phyloP scores from a whole-genome alignment of 306 rosid genomes.

The Acmispon strigosus region DNA sequence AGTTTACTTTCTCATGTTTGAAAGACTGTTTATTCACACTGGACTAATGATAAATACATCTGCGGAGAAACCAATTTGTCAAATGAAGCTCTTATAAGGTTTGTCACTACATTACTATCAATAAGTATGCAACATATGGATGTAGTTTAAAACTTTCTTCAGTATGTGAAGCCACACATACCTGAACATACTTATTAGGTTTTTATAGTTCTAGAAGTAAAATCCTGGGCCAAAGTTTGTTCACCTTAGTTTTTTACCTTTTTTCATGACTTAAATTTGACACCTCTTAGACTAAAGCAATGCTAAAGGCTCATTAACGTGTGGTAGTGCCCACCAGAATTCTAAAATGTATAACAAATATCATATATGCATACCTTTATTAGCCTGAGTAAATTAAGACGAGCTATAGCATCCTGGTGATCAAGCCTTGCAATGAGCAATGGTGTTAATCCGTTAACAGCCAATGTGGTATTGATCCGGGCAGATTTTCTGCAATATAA shows the following conservation, averaged over 20 bases:
- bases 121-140: neutral
- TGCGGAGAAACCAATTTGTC: neutral
- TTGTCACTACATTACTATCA: neutral
- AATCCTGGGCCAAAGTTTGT: neutral
- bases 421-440: conserved; percentile 89
- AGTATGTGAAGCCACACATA: neutral
- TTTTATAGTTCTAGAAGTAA: neutral
- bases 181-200: neutral
- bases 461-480: conserved; percentile 90
- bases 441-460: conserved; percentile 94
- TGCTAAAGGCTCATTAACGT: neutral
- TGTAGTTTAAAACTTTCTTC: neutral
- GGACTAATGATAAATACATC: neutral
- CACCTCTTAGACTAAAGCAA: neutral
- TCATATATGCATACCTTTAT: conserved; percentile 60
- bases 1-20: neutral
- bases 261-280: neutral
- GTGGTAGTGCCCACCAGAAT: conserved; percentile 8
- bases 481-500: conserved; percentile 79
- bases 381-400: conserved; percentile 93
- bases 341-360: neutral
- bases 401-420: conserved; percentile 98
- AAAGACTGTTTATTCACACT: neutral
- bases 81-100: neutral
- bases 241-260: neutral